Evolutionary conservation across 2,329 filamentous ascomycete genomes (phyloP), one percentile per base, ranked within the genome.

Genomic region (Clonostachys rhizophaga): DNA sequence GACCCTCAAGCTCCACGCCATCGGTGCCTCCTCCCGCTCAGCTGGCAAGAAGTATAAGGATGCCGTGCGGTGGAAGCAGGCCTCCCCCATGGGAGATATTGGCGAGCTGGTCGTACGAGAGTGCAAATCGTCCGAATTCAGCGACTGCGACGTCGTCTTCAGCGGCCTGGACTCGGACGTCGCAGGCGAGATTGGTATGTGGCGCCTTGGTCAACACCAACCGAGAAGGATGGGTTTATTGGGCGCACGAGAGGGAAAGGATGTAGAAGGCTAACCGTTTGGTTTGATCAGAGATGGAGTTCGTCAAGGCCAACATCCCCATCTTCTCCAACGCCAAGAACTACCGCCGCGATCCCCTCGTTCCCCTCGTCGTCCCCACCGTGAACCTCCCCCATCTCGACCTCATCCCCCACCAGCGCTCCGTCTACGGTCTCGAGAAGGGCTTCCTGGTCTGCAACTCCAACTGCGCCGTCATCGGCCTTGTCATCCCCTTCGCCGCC

Each of bases 301-400:
- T 97, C 68, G 79, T 95, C 61, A 87, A 86, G 63, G 86, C 90
- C 51, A 85, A 96, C 61, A 83, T 96, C 45, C 84, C 89, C 59
- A 87, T 96, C 65, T 97, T 99, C 75, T 96, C 91, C 59, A 99
- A 97, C 68, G 91, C 94, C 45, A 96, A 96, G 71, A 97, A 96
- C 80, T 90, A 96, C 78, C 87, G 94, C 58, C 86, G 86, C 64
- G 86, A 96, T 65, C 90, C 91, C 17, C 76, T 92, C 43, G 91
- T 96, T 3, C 94, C 94, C 11, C 84, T 97, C 61, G 88, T 97
- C 54, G 91, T 97, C 9, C 94, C 94, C 2, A 96, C 91, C 17
- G 91, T 97, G 66, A 97, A 97, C 74, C 83, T 95, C 12, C 70
- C 81, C 40, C 92, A 97, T 69, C 80, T 96, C 58, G 81, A 87